Conservation (phyloP, 192 early-diverging fungal genomes). For the Backusella liffmaniae region DNA sequence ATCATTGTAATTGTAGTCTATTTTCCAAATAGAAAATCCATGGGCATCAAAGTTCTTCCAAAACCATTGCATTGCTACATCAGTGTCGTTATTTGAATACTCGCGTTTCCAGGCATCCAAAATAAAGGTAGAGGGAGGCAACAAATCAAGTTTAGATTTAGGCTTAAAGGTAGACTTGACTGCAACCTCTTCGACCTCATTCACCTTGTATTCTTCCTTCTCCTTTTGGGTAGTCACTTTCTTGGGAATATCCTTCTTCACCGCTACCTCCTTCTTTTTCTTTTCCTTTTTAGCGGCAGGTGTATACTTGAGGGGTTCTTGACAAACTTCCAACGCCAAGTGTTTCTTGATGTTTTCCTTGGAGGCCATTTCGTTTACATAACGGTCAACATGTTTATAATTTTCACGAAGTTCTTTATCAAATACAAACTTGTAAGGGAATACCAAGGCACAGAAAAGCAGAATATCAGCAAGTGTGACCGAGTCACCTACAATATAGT, state of each 20-base stretch:
- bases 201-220: constrained; percentile 45
- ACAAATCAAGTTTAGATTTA: constrained; percentile 86
- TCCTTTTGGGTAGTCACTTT: neutral
- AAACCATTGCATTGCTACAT: constrained; percentile 87
- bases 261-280: neutral
- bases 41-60: constrained; percentile 87
- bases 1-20: constrained; percentile 94
- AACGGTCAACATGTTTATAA: constrained; percentile 84
- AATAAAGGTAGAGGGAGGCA: constrained; percentile 78
- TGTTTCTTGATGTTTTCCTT: neutral
- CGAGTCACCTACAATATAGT: constrained; percentile 90
- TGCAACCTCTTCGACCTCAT: constrained; percentile 54
- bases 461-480: constrained; percentile 88
- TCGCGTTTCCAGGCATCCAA: constrained; percentile 95
- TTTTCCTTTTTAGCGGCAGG: neutral
- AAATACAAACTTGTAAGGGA: constrained; percentile 54
- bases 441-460: constrained; percentile 53
- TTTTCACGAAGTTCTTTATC: constrained; percentile 76
- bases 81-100: constrained; percentile 96
- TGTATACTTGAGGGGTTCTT: neutral
- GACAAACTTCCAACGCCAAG: neutral
- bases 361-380: constrained; percentile 19
- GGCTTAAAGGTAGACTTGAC: constrained; percentile 77
- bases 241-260: neutral
- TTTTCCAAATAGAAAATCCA: constrained; percentile 90